A percentile compares a stretch with the other conserved stretches of the same genome.
phyloP scores from a whole-genome alignment of 495 filamentous ascomycete species.

The Terfezia boudieri region DNA sequence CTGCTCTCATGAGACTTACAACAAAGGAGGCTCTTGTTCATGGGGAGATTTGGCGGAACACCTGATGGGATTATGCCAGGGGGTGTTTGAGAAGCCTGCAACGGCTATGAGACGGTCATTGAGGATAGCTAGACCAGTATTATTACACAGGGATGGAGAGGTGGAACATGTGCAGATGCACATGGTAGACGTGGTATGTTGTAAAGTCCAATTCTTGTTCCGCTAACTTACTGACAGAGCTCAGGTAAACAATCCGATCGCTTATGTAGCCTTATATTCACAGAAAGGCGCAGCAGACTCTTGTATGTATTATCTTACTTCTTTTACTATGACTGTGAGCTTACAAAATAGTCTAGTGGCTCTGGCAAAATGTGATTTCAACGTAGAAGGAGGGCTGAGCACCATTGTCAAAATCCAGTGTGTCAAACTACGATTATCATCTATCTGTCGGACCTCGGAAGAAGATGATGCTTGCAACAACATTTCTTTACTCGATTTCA shows the following conservation, averaged over 20 bases:
- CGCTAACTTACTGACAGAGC: not conserved
- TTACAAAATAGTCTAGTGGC: slow-evolving; percentile 21
- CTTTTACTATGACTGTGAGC: not conserved
- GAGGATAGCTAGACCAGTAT: slow-evolving; percentile 29
- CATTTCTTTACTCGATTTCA: slow-evolving; percentile 25
- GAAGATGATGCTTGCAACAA: slow-evolving; percentile 14
- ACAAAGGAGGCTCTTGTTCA: slow-evolving; percentile 8
- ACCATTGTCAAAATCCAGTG: slow-evolving; percentile 25
- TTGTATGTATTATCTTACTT: slow-evolving; percentile 18
- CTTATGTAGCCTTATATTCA: slow-evolving; percentile 20
- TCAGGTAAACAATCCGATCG: slow-evolving; percentile 8
- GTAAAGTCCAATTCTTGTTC: not conserved
- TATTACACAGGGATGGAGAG: slow-evolving; percentile 20
- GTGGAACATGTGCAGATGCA: slow-evolving; percentile 18
- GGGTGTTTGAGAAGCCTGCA: slow-evolving; percentile 35
- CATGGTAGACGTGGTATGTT: slow-evolving; percentile 18
- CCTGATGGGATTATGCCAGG: slow-evolving; percentile 30
- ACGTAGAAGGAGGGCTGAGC: slow-evolving; percentile 33
- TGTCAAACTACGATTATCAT: slow-evolving; percentile 20
- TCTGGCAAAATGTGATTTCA: slow-evolving; percentile 28
- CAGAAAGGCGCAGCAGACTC: slow-evolving; percentile 5
- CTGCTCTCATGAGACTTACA: slow-evolving; percentile 3
- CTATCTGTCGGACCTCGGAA: not conserved
- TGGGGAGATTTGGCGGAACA: slow-evolving; percentile 31
- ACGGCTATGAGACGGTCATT: slow-evolving; percentile 35